Conservation (phyloP, 192 early-diverging fungal species). For the Rhizophlyctis rosea region DNA sequence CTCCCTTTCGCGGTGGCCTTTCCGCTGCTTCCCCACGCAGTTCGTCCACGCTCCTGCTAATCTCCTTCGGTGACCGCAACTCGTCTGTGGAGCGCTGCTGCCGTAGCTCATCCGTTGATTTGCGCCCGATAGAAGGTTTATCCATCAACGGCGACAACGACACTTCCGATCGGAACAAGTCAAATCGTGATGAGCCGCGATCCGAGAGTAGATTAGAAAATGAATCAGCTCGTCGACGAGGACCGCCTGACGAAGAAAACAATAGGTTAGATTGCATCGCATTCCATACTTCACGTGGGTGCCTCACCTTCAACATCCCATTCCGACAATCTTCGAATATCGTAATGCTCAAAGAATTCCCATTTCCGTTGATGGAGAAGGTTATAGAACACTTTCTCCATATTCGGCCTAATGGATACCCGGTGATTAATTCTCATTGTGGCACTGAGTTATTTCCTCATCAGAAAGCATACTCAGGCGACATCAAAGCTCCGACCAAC, state of each 20-base stretch:
- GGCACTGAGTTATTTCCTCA: background rate
- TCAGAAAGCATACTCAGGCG: slow-evolving; percentile 27
- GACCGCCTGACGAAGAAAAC: slow-evolving; percentile 15
- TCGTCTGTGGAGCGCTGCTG: background rate
- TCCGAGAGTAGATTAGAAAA: slow-evolving; percentile 10
- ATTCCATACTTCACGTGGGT: too few relatives aligned
- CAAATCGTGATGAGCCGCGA: slow-evolving; percentile 14
- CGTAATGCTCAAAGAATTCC: slow-evolving; percentile 52
- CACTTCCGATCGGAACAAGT: slow-evolving; percentile 17
- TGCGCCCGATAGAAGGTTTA: slow-evolving; percentile 1
- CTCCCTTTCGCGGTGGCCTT: slow-evolving; percentile 7
- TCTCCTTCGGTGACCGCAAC: background rate
- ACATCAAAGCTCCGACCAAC: slow-evolving; percentile 22
- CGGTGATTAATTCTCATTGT: background rate
- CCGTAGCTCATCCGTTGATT: slow-evolving; percentile 11
- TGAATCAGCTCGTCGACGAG: slow-evolving; percentile 30
- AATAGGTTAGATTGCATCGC: background rate
- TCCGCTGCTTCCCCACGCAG: background rate
- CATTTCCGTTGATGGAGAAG: slow-evolving; percentile 44
- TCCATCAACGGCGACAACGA: slow-evolving; percentile 1
- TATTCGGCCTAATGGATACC: slow-evolving; percentile 13
- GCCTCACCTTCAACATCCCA: slow-evolving; percentile 38
- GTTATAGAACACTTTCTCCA: slow-evolving; percentile 57
- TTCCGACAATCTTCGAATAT: slow-evolving; percentile 16
- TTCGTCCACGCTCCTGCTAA: background rate